phyloP scores from a whole-genome alignment of 352 stramenopile species.

The Ophiocytium majus region DNA sequence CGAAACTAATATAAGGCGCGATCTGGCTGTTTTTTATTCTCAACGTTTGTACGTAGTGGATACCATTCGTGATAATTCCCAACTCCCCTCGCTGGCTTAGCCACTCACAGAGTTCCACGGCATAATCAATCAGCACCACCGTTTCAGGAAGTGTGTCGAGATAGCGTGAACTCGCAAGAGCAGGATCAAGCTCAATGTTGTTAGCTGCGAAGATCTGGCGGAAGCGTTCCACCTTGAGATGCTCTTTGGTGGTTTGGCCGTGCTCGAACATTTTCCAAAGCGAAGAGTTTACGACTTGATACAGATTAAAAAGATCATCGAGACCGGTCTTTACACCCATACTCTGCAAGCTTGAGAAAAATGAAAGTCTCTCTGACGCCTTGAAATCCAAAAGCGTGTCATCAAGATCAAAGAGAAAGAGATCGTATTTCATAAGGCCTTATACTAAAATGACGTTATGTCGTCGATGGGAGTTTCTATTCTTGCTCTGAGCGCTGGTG shows the following conservation, averaged over 20 bases:
- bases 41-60: not conserved
- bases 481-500: not conserved
- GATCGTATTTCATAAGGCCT: slow-evolving; percentile 10
- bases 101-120: not conserved
- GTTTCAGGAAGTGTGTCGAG: not conserved
- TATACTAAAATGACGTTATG: not conserved
- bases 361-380: slow-evolving; percentile 12
- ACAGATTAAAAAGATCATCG: not conserved
- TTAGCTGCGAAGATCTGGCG: not conserved
- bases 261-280: slow-evolving; percentile 2
- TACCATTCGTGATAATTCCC: slow-evolving; percentile 3
- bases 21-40: not conserved
- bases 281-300: not conserved
- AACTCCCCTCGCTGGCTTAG: not conserved
- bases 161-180: not conserved
- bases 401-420: slow-evolving; percentile 6
- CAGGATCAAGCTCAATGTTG: not conserved
- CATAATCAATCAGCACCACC: slow-evolving; percentile 1
- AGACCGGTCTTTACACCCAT: not conserved
- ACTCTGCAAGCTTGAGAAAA: not conserved
- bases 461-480: slow-evolving; percentile 2
- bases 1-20: not conserved
- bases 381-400: not conserved
- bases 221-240: slow-evolving; percentile 4
- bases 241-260: not conserved